These are phyloP conservation scores for Fremontodendron californicum DNA, from an alignment of 345 rosid species.

Conservation along the genomic window DNA sequence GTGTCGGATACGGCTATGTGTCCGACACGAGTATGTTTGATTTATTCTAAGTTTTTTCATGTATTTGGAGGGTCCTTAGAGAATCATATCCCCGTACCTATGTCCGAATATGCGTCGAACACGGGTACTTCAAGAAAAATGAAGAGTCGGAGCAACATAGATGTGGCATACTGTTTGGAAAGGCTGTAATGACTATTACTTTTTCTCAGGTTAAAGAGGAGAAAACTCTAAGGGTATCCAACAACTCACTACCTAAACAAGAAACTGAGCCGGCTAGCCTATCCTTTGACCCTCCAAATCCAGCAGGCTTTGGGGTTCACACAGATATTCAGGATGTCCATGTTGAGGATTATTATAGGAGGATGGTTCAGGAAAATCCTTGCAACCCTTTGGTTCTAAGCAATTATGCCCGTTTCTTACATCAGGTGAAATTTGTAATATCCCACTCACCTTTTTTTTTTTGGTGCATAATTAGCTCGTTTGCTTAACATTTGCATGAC, in stretches of 20 bases:
- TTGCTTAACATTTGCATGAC: neutral
- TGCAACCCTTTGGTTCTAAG: slow-evolving; percentile 12
- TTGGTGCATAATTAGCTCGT: neutral
- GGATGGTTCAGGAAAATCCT: neutral
- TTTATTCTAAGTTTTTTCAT: too few species aligned
- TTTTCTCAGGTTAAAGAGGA: slow-evolving; percentile 17
- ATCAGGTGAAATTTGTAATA: slow-evolving; percentile 11
- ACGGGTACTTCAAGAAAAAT: too few species aligned
- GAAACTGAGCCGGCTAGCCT: neutral
- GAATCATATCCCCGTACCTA: too few species aligned
- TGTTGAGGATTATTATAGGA: slow-evolving; percentile 12
- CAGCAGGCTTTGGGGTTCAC: neutral
- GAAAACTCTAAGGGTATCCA: neutral
- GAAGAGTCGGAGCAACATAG: too few species aligned
- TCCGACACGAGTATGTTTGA: too few species aligned
- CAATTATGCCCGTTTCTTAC: slow-evolving; percentile 15
- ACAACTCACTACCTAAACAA: neutral
- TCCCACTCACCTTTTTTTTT: neutral
- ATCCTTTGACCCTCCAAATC: neutral
- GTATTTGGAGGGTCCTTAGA: too few species aligned
- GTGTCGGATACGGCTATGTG: too few species aligned
- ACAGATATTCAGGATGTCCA: neutral
- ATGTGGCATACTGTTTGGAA: neutral
- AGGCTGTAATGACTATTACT: neutral
- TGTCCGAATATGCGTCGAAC: too few species aligned